Evolutionary conservation across 179 eudicot species (phyloP), one percentile per base, ranked within the genome.

Genomic region (Beta macrorhiza): DNA sequence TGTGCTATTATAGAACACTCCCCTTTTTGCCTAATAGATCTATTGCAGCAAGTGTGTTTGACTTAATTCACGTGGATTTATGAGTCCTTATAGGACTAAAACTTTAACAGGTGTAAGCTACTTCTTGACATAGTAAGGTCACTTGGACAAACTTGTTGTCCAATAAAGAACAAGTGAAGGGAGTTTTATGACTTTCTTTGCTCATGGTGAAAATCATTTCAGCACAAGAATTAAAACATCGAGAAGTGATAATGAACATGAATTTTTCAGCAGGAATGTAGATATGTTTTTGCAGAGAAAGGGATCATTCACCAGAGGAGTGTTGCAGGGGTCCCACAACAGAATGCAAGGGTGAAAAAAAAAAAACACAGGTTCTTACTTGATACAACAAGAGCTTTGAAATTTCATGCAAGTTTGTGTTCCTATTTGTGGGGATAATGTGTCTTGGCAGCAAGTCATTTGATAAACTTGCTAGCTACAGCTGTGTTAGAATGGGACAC

Each of bases 61-160:
- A 58, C 7, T 17, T 76, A 1, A 17, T 76, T 6, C 78, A 76
- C 61, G 17, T 58, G 3, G 78, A 76, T 42, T 1, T 76, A 2
- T 76, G 78, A 68, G 68, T 0, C 55, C 32, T 1, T 76, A 58
- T 59, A 58, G n/a, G 7, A 13, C 9, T 0, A 4, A 13, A 11
- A 17, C 29, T 29, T 0, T 37, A 5, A 42, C 32, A 19, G 25
- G 79, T 7, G 55, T 12, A 5, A 61, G 2, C 0, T 76, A 58
- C n/a, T 76, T 76, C n/a, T 55, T 76, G 1, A 76, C 67, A 44
- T 44, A 37, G 29, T 6, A 58, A 42, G 17, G 55, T 17, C 5
- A 76, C 79, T 12, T 76, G 69, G 79, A 62, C 69, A 37, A 37
- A 37, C 42, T 37, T 37, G 42, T 37, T 37, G 42, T 37, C 42